Percentiles rank a stretch among this genome's conserved stretches.
Evolutionary conservation across 1,139 yeast genomes (phyloP).

Genomic region (Suhomyces maxii): DNA sequence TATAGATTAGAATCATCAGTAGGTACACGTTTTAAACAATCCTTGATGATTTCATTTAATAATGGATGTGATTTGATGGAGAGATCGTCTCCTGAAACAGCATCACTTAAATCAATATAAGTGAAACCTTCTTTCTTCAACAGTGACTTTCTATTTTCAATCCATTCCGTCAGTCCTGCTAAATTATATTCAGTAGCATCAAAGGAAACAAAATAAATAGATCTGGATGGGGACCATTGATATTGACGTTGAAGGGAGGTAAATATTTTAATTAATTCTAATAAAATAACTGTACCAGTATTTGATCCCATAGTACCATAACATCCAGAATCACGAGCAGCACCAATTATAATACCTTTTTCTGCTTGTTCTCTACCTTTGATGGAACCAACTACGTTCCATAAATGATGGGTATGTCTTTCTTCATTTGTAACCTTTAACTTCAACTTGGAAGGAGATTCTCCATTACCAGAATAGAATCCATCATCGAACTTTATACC

Average conservation of each 20-base stretch:
- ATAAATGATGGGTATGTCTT: slow-evolving; percentile 64
- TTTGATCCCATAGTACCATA: slow-evolving; percentile 73
- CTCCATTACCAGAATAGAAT: slow-evolving; percentile 29
- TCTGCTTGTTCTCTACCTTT: slow-evolving; percentile 80
- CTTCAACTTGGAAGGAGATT: slow-evolving; percentile 23
- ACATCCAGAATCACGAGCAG: slow-evolving; percentile 78
- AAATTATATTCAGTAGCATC: slow-evolving; percentile 81
- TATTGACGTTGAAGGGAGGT: slow-evolving; percentile 63
- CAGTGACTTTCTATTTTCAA: slow-evolving; percentile 55
- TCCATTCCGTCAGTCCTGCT: slow-evolving; percentile 85
- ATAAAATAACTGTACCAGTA: slow-evolving; percentile 72
- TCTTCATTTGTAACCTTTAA: slow-evolving; percentile 48
- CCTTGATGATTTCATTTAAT: slow-evolving; percentile 46
- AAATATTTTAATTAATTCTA: slow-evolving; percentile 71
- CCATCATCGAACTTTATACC: slow-evolving; percentile 45
- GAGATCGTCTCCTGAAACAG: slow-evolving; percentile 62
- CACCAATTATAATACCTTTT: slow-evolving; percentile 76
- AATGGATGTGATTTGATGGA: slow-evolving; percentile 68
- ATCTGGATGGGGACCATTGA: slow-evolving; percentile 83
- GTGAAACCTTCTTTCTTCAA: slow-evolving; percentile 65
- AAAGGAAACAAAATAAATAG: slow-evolving; percentile 81
- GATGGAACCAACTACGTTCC: slow-evolving; percentile 80
- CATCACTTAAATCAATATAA: slow-evolving; percentile 76
- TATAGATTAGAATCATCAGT: slow-evolving; percentile 19
- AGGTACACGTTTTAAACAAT: slow-evolving; percentile 39